These are phyloP conservation scores for Salvia sclarea DNA, from an alignment of 305 asterid species.

Conservation along the genomic window DNA sequence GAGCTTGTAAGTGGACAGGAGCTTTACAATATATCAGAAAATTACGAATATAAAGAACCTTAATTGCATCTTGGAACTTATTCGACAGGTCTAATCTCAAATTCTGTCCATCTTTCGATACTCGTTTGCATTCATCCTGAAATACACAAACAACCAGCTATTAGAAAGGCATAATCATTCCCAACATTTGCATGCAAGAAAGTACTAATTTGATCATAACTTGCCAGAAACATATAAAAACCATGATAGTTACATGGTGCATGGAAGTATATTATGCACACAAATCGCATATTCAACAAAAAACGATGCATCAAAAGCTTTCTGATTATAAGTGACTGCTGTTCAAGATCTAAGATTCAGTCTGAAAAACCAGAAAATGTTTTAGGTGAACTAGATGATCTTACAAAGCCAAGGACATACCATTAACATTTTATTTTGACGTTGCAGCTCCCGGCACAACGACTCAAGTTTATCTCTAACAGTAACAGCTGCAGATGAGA, in stretches of 20 bases:
- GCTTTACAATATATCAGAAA: constrained; percentile 3
- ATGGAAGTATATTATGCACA: constrained; percentile 8
- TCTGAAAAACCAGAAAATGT: neutral
- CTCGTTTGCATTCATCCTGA: constrained; percentile 96
- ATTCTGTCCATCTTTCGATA: constrained; percentile 82
- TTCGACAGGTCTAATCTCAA: constrained; percentile 88
- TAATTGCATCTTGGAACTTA: constrained; percentile 94
- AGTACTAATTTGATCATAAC: neutral
- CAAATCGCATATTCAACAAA: neutral
- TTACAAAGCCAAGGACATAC: constrained; percentile 45
- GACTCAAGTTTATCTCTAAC: constrained; percentile 97
- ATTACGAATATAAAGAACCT: constrained; percentile 47
- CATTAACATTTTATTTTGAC: constrained; percentile 89
- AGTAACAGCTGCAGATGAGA: constrained; percentile 70
- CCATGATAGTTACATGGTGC: neutral
- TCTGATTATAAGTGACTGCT: neutral
- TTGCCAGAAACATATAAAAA: constrained; percentile 3
- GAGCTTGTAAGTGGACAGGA: constrained; percentile 12
- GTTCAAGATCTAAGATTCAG: constrained; percentile 20
- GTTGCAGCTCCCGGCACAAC: constrained; percentile 94
- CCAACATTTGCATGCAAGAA: constrained; percentile 10
- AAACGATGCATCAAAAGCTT: neutral
- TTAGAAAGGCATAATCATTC: constrained; percentile 9
- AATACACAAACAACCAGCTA: constrained; percentile 12
- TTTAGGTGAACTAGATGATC: constrained; percentile 19